Conservation (phyloP, 345 rosid species). For the Linum tenue region DNA sequence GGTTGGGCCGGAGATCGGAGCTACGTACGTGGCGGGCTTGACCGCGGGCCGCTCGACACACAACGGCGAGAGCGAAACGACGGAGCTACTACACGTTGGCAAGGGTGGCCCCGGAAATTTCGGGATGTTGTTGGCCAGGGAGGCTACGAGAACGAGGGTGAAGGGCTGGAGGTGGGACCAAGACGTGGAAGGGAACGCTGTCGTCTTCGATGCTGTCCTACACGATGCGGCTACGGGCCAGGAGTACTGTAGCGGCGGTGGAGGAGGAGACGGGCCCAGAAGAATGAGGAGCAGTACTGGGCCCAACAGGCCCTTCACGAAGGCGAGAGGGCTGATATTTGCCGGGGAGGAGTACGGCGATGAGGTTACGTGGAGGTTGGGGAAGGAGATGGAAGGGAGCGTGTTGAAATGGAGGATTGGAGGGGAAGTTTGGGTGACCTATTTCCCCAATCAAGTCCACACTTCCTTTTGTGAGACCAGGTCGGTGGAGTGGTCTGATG, state of each 20-base stretch:
- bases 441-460: conserved; percentile 49
- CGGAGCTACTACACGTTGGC: conserved; percentile 28
- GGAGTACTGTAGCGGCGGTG: conserved; percentile 15
- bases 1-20: conserved; percentile 82
- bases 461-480: conserved; percentile 59
- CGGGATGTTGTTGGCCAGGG: conserved; percentile 14
- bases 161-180: conserved; percentile 80
- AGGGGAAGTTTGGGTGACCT: conserved; percentile 66
- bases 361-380: conserved; percentile 63
- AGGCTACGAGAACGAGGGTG: conserved; percentile 29
- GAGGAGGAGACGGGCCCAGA: neutral
- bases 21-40: conserved; percentile 56
- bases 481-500: conserved; percentile 79
- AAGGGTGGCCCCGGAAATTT: conserved; percentile 32
- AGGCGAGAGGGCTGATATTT: conserved; percentile 63
- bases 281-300: conserved; percentile 16
- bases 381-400: conserved; percentile 86
- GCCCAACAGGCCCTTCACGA: conserved; percentile 46
- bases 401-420: conserved; percentile 86
- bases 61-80: conserved; percentile 43
- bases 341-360: conserved; percentile 72
- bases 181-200: conserved; percentile 71
- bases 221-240: conserved; percentile 41
- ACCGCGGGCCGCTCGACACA: conserved; percentile 66
- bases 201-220: conserved; percentile 54